phyloP scores from a whole-genome alignment of 257 asterid genomes.

The Plectranthus barbatus region DNA sequence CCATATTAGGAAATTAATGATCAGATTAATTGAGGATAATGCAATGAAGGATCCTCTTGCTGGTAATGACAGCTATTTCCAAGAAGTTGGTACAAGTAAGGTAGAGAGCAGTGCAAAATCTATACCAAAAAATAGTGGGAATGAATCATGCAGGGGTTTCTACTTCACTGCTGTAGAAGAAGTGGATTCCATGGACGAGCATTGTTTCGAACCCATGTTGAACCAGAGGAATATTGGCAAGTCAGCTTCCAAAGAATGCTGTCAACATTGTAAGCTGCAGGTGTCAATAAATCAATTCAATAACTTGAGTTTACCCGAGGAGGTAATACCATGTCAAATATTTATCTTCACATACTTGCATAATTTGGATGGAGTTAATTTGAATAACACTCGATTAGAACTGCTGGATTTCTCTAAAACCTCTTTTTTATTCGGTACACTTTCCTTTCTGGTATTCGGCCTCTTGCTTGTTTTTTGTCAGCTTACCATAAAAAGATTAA shows the following conservation, averaged over 20 bases:
- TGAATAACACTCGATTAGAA: not conserved
- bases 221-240: conserved; percentile 4
- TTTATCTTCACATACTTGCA: not conserved
- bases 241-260: conserved; percentile 6
- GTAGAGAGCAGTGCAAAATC: conserved; percentile 16
- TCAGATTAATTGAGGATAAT: conserved; percentile 30
- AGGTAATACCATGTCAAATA: conserved; percentile 36
- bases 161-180: conserved; percentile 15
- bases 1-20: conserved; percentile 47
- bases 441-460: too few relatives aligned
- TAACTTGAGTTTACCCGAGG: conserved; percentile 31
- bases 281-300: conserved; percentile 10
- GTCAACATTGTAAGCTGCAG: conserved; percentile 15
- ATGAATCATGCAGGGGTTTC: conserved; percentile 19
- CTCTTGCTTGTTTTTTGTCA: too few relatives aligned
- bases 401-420: not conserved
- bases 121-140: conserved; percentile 14
- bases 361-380: not conserved
- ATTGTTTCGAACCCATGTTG: conserved; percentile 9
- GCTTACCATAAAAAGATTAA: not conserved
- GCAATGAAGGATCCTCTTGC: conserved; percentile 27
- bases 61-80: conserved; percentile 15
- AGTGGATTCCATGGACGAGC: conserved; percentile 15
- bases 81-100: conserved; percentile 7
- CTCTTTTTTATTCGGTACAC: too few relatives aligned